Evolutionary conservation across 78 protist genomes (phyloP), one percentile per base, ranked within the genome.

Genomic region (Guillardia theta): DNA sequence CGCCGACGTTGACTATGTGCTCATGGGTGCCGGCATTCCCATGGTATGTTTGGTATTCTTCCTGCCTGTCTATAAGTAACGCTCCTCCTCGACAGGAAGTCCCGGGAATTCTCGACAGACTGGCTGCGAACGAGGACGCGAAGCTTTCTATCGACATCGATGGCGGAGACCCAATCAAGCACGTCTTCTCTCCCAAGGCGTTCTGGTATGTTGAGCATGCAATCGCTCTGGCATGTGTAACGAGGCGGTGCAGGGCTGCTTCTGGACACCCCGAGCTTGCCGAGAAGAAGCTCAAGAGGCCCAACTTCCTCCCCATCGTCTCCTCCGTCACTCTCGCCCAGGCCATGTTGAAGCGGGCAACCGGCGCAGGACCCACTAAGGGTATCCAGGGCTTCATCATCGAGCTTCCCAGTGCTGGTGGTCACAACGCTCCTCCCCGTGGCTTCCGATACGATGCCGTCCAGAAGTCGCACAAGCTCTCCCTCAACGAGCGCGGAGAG

Each of bases 391-490:
- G 90, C 90, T 78, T 78, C 9, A 30, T 78, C 24, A 78, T 78
- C 33, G 90, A 78, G 90, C 10, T 36, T 3, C 39, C 90, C 18
- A n/a, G 22, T 48, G 90, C 90, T 18, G 90, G 90, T 36, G 90
- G 90, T 8, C 90, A 78, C 90, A 78, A 78, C 48, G 90, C 90
- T 1, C 90, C 90, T 10, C 90, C 90, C 90, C 90, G 90, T 30
- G 90, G 90, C 90, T 78, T 78, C 90, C 18, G 48, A 27, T 78
- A 78, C 90, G 90, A 78, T 48, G 53, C 90, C 21, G 90, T 21
- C 33, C 37, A 18, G 41, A 78, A 78, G 90, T 78, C 90, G 48
- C 90, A 78, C 90, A 15, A 18, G 18, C 90, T 78, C 30, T 6
- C 50, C 50, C 48, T 78, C 50, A 78, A 78, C 90, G 90, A 78